phyloP scores from a whole-genome alignment of 306 rosid genomes.

The Rubus parviflorus region DNA sequence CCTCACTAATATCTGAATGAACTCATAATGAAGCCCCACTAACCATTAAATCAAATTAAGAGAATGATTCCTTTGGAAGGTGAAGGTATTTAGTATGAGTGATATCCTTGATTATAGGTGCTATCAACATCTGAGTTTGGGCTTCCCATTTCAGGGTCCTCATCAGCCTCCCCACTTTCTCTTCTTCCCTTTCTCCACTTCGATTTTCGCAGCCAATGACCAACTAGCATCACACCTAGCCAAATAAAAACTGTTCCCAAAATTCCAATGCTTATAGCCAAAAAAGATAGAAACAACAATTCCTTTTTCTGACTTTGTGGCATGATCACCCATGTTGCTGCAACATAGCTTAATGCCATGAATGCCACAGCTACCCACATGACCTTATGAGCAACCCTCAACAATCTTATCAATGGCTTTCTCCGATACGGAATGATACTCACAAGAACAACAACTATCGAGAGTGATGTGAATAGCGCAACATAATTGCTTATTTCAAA shows the following conservation, averaged over 20 bases:
- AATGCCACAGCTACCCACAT: constrained; percentile 73
- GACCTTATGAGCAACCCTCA: constrained; percentile 63
- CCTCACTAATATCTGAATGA: too few relatives aligned
- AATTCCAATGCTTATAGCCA: constrained; percentile 53
- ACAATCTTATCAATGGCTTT: constrained; percentile 43
- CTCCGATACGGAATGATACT: constrained; percentile 70
- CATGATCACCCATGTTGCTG: constrained; percentile 69
- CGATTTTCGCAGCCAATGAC: constrained; percentile 49
- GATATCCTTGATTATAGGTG: constrained; percentile 53
- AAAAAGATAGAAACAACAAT: constrained; percentile 38
- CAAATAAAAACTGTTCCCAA: constrained; percentile 50
- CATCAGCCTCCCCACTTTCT: constrained; percentile 27
- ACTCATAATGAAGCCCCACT: too few relatives aligned
- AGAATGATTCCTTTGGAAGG: neutral
- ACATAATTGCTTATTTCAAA: constrained; percentile 62
- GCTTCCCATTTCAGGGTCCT: constrained; percentile 44
- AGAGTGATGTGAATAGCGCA: constrained; percentile 68
- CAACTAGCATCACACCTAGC: constrained; percentile 46
- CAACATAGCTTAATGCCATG: constrained; percentile 57
- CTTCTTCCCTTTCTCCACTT: constrained; percentile 48
- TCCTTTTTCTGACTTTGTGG: constrained; percentile 34
- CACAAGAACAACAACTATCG: constrained; percentile 61
- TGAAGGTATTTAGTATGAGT: constrained; percentile 48
- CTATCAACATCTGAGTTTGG: constrained; percentile 64
- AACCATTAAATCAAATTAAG: neutral